Evolutionary conservation across 768 basidiomycete species (phyloP).

Genomic region (Bullera alba): DNA sequence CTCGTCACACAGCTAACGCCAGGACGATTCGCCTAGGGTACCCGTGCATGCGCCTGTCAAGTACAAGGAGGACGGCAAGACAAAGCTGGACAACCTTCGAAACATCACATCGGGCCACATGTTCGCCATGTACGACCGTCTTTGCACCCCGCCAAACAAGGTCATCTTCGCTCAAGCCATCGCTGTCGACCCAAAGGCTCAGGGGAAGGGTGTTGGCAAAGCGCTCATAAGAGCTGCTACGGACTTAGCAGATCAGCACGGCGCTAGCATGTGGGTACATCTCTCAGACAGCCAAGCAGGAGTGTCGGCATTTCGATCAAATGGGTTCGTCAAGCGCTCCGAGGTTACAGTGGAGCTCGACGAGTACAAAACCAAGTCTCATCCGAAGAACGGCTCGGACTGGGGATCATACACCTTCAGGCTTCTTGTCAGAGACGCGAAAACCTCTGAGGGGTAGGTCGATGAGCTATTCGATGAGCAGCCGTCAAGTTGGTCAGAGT

Average conservation of each 20-base stretch:
- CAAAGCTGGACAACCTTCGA: neutral
- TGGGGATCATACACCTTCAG: too few species aligned
- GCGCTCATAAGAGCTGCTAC: neutral
- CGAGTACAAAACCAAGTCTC: too few species aligned
- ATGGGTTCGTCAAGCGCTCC: neutral
- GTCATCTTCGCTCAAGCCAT: neutral
- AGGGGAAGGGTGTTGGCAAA: neutral
- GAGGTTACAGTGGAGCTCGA: neutral
- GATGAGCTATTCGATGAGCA: too few species aligned
- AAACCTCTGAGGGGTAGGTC: too few species aligned
- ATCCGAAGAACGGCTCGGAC: too few species aligned
- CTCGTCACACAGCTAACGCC: neutral
- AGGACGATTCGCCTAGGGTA: neutral
- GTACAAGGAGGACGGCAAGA: neutral
- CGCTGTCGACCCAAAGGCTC: neutral
- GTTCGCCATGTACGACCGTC: neutral
- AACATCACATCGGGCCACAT: neutral
- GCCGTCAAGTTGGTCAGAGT: too few species aligned
- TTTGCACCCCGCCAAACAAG: neutral
- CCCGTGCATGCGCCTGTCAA: neutral
- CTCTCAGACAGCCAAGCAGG: neutral
- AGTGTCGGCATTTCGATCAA: neutral
- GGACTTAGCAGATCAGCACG: neutral
- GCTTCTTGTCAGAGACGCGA: too few species aligned
- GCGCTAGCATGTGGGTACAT: neutral